Evolutionary conservation across 1,284 basidiomycete species (phyloP).

Genomic region (Ceratobasidium sp.): DNA sequence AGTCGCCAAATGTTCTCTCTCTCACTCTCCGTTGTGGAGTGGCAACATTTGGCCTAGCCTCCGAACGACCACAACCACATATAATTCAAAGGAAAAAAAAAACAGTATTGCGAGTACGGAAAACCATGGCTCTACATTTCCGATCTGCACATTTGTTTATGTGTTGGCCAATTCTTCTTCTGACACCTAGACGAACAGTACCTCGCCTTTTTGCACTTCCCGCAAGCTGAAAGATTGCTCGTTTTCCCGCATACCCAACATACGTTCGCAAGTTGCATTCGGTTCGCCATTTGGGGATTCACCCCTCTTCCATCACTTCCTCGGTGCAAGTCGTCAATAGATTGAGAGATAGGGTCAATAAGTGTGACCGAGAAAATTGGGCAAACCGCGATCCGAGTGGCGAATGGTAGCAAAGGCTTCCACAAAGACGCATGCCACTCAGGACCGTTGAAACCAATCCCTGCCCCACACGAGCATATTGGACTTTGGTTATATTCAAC

Average conservation of each 20-base stretch:
- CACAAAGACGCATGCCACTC: conserved; percentile 1
- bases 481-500: not conserved
- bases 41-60: no score
- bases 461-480: conserved; percentile 1
- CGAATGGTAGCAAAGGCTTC: not conserved
- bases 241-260: conserved; percentile 46
- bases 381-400: not conserved
- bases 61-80: no score
- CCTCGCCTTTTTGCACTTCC: conserved; percentile 51
- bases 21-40: no score
- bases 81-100: no score
- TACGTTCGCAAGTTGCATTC: conserved; percentile 22
- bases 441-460: conserved; percentile 13
- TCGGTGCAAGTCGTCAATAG: conserved; percentile 37
- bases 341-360: not conserved
- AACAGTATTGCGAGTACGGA: no score
- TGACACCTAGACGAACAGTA: conserved; percentile 59
- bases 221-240: conserved; percentile 49
- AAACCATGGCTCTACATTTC: no score
- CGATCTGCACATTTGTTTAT: conserved; percentile 49
- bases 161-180: conserved; percentile 56
- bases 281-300: not conserved
- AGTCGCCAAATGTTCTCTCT: no score
- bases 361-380: conserved; percentile 11
- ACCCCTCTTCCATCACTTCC: conserved; percentile 9